phyloP scores from a whole-genome alignment of 2,329 filamentous ascomycete genomes.

The Lasiodiplodia sp. region DNA sequence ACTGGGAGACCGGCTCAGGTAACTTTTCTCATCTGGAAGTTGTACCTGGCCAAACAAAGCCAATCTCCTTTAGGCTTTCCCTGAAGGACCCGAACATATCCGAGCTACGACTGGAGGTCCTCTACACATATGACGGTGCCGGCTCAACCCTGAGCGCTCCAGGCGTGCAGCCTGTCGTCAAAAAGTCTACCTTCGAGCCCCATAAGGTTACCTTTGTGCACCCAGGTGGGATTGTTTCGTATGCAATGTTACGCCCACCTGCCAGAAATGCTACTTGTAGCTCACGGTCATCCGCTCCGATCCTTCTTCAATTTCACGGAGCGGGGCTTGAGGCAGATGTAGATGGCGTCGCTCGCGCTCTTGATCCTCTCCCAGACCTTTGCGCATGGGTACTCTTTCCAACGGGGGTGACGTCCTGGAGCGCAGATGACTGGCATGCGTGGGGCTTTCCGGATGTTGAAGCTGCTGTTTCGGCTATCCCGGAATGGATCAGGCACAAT shows the following conservation, averaged over 20 bases:
- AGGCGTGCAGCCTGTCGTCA: slow-evolving; percentile 10
- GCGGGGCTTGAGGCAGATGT: slow-evolving; percentile 64
- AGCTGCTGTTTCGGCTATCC: slow-evolving; percentile 58
- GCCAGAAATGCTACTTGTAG: slow-evolving; percentile 48
- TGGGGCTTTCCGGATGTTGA: slow-evolving; percentile 66
- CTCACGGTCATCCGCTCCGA: slow-evolving; percentile 47
- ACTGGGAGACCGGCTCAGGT: background rate
- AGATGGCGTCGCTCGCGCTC: slow-evolving; percentile 53
- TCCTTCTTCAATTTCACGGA: slow-evolving; percentile 63
- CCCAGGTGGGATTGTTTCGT: slow-evolving; percentile 62
- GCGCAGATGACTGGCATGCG: slow-evolving; percentile 67
- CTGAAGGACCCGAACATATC: slow-evolving; percentile 35
- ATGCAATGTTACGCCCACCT: slow-evolving; percentile 64
- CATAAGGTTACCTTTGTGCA: slow-evolving; percentile 64
- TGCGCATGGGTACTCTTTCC: slow-evolving; percentile 64
- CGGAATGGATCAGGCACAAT: slow-evolving; percentile 57
- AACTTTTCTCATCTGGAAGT: slow-evolving; percentile 1
- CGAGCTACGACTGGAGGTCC: slow-evolving; percentile 38
- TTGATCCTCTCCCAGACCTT: slow-evolving; percentile 60
- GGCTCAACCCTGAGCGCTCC: slow-evolving; percentile 32
- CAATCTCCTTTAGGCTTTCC: slow-evolving; percentile 47
- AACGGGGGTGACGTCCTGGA: slow-evolving; percentile 65
- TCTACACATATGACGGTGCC: slow-evolving; percentile 35
- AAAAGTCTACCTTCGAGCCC: slow-evolving; percentile 46
- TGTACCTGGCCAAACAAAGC: slow-evolving; percentile 50